These are phyloP conservation scores for Entonaema liquescens DNA, from an alignment of 495 filamentous ascomycete genomes.

Conservation along the genomic window DNA sequence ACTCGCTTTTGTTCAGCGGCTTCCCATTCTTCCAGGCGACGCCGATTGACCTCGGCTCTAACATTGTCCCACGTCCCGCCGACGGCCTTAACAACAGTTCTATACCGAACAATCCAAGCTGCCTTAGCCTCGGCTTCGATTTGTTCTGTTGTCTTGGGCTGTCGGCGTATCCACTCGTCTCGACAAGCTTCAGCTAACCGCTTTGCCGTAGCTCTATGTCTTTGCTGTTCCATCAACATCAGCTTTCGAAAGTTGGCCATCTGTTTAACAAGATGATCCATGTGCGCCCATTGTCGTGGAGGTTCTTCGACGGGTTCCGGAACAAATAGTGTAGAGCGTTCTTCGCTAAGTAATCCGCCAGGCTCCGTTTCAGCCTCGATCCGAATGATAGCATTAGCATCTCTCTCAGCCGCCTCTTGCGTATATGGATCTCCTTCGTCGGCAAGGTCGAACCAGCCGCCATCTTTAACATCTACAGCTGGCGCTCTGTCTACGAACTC, in stretches of 20 bases:
- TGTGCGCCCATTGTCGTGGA: conserved; percentile 79
- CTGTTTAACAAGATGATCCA: conserved; percentile 84
- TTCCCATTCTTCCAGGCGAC: conserved; percentile 79
- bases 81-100: conserved; percentile 73
- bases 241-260: conserved; percentile 81
- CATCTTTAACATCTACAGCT: conserved; percentile 56
- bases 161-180: conserved; percentile 68
- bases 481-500: conserved; percentile 60
- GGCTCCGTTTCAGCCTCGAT: conserved; percentile 75
- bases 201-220: conserved; percentile 74
- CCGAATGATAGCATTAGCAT: conserved; percentile 64
- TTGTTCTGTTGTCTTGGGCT: conserved; percentile 76
- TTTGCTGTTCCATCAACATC: conserved; percentile 76
- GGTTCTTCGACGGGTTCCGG: conserved; percentile 80
- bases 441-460: conserved; percentile 57
- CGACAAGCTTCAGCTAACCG: conserved; percentile 67
- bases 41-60: conserved; percentile 74
- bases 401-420: conserved; percentile 59
- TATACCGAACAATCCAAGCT: conserved; percentile 64
- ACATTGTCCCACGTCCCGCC: conserved; percentile 82
- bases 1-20: conserved; percentile 83
- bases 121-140: conserved; percentile 65
- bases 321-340: conserved; percentile 76
- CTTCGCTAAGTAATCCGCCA: conserved; percentile 76
- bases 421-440: conserved; percentile 64